These are phyloP conservation scores for Ascochyta lentis DNA, from an alignment of 2,329 filamentous ascomycete genomes.

Conservation along the genomic window DNA sequence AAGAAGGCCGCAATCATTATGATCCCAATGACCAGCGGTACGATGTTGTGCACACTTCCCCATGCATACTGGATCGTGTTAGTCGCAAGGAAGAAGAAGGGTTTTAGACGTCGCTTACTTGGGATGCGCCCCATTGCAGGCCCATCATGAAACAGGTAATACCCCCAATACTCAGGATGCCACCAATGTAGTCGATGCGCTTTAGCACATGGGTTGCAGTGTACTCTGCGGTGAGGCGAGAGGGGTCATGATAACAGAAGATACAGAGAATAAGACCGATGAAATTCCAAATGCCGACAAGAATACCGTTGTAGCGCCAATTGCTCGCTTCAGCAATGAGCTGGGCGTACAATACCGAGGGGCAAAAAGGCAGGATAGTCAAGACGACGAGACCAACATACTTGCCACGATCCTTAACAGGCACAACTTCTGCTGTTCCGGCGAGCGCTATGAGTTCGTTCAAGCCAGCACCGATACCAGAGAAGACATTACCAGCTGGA, in stretches of 20 bases:
- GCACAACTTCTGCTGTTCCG: constrained; percentile 71
- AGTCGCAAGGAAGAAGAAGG: constrained; percentile 32
- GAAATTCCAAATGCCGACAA: constrained; percentile 61
- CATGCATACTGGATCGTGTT: constrained; percentile 63
- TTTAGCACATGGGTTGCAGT: constrained; percentile 38
- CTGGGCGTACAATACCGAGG: constrained; percentile 68
- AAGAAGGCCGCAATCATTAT: constrained; percentile 58
- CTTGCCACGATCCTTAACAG: constrained; percentile 67
- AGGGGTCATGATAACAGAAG: constrained; percentile 53
- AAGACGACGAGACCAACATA: constrained; percentile 68
- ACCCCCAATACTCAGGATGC: constrained; percentile 38
- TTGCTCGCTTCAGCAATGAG: constrained; percentile 58
- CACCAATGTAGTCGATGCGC: constrained; percentile 44
- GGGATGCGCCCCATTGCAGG: constrained; percentile 47
- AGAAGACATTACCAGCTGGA: constrained; percentile 54
- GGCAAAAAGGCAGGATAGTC: constrained; percentile 68
- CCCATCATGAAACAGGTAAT: constrained; percentile 48
- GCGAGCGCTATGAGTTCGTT: constrained; percentile 73
- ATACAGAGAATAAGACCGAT: constrained; percentile 60
- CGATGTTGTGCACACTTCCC: constrained; percentile 62
- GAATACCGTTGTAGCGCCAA: constrained; percentile 63
- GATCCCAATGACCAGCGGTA: constrained; percentile 61
- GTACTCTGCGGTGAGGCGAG: constrained; percentile 49
- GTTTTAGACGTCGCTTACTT: constrained; percentile 37
- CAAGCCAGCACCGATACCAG: constrained; percentile 70